Evolutionary conservation across 2,329 filamentous ascomycete species (phyloP).

Genomic region (Thermoascus crustaceus): DNA sequence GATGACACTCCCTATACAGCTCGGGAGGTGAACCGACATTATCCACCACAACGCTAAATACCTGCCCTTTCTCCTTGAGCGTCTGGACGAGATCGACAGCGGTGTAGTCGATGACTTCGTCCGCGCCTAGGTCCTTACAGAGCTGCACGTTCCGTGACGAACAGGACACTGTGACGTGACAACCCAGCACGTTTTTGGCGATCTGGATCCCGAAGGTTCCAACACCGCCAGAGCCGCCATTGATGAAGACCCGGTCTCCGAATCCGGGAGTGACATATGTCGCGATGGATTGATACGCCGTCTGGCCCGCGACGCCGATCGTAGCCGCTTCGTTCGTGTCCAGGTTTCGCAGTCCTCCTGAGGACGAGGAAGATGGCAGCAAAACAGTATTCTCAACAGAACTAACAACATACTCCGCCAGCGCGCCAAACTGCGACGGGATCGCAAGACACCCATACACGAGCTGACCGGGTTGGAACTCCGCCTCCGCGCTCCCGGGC

Average conservation of each 20-base stretch:
- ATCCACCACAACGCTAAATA: constrained; percentile 51
- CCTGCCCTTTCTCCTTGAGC: constrained; percentile 40
- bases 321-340: constrained; percentile 34
- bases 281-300: constrained; percentile 43
- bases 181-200: constrained; percentile 53
- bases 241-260: constrained; percentile 56
- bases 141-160: constrained; percentile 51
- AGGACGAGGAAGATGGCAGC: too few relatives aligned
- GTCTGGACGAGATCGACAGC: constrained; percentile 39
- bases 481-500: constrained; percentile 15
- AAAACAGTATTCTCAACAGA: constrained; percentile 24
- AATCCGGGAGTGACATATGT: constrained; percentile 39
- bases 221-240: constrained; percentile 56
- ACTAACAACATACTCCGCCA: constrained; percentile 38
- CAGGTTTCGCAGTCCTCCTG: constrained; percentile 39
- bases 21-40: constrained; percentile 45
- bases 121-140: constrained; percentile 52
- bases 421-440: constrained; percentile 32
- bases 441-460: constrained; percentile 38
- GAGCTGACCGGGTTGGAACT: constrained; percentile 32
- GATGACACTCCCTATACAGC: constrained; percentile 47
- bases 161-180: constrained; percentile 52
- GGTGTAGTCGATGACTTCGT: constrained; percentile 56
- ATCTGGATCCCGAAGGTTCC: constrained; percentile 56
- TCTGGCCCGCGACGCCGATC: constrained; percentile 40